Conservation (phyloP, 164 flowering plant genomes). For the Saururus chinensis region DNA sequence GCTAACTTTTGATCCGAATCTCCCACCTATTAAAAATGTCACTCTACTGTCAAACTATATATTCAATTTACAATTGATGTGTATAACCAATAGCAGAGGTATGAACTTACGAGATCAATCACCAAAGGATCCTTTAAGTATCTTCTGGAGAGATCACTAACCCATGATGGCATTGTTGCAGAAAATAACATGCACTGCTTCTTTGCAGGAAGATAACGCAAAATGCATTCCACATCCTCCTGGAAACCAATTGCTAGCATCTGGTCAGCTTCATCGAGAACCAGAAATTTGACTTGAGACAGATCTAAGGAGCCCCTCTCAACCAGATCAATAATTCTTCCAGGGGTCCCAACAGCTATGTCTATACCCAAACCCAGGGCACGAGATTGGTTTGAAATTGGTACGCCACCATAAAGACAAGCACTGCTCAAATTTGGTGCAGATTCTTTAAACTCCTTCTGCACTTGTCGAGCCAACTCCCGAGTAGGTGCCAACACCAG, state of each 20-base stretch:
- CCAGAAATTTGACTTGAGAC: slow-evolving; percentile 25
- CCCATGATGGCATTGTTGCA: slow-evolving; percentile 32
- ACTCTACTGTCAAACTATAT: background rate
- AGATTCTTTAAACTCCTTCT: slow-evolving; percentile 26
- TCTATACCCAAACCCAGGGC: slow-evolving; percentile 18
- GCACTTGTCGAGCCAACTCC: slow-evolving; percentile 29
- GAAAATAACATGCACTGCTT: slow-evolving; percentile 26
- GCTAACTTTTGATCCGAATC: slow-evolving; percentile 25
- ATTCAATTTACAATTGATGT: background rate
- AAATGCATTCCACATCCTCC: slow-evolving; percentile 23
- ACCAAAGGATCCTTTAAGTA: slow-evolving; percentile 20
- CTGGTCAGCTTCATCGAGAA: slow-evolving; percentile 31
- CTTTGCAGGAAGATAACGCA: slow-evolving; percentile 20
- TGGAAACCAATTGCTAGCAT: slow-evolving; percentile 28
- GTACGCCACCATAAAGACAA: slow-evolving; percentile 26
- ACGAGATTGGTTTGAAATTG: slow-evolving; percentile 18
- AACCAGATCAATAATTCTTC: slow-evolving; percentile 25
- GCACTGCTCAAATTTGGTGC: slow-evolving; percentile 23
- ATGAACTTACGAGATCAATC: slow-evolving; percentile 25
- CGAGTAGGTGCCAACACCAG: slow-evolving; percentile 25
- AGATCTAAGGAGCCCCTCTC: slow-evolving; percentile 26
- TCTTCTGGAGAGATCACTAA: slow-evolving; percentile 21
- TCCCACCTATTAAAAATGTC: slow-evolving; percentile 16
- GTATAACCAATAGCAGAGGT: background rate
- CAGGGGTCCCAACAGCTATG: slow-evolving; percentile 29